Evolutionary conservation across 495 filamentous ascomycete species (phyloP), one percentile per base, ranked within the genome.

Genomic region (Talaromyces adpressus): DNA sequence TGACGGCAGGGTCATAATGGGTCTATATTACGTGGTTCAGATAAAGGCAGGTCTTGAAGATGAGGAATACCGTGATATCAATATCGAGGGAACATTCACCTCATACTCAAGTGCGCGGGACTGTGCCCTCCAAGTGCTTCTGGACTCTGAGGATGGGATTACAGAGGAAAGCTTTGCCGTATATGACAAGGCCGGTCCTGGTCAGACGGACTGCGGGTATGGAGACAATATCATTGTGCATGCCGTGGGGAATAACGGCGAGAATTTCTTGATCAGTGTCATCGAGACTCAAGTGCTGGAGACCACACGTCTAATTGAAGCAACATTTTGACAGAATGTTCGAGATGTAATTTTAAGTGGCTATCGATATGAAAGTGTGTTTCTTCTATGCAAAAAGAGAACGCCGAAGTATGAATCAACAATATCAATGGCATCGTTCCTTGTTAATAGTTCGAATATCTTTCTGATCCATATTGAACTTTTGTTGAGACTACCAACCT

Each of bases 161-260:
- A 29, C 16, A 29, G 59, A 66, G 52, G 65, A 66, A 6, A 67
- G 63, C 30, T 71, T 65, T 61, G 61, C 49, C 14, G 39, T 52
- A 36, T 69, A 71, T 63, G 57, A 25, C 8, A 63, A 71, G 30
- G 66, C 69, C 12, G 66, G 22, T 18, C 59, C 49, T 1, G 60
- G 60, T 27, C 65, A 71, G 57, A 54, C 9, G 14, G 67, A 69
- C 30, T 67, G 63, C 30, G 69, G 64, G 47, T 67, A 61, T 63
- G 67, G 69, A 12, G 63, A 71, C 47, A 69, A 71, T 66, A 67
- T 67, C 6, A 29, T 71, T 47, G 63, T 71, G 36, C 67, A 67
- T 62, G 69, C 69, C 18, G 57, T 47, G 6, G 45, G 59, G 16
- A 62, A 32, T 16, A 49, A 65, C 14, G 65, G 3, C 29, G 65